These are phyloP conservation scores for Pezicula carpinea DNA, from an alignment of 2,329 filamentous ascomycete genomes.

Conservation along the genomic window DNA sequence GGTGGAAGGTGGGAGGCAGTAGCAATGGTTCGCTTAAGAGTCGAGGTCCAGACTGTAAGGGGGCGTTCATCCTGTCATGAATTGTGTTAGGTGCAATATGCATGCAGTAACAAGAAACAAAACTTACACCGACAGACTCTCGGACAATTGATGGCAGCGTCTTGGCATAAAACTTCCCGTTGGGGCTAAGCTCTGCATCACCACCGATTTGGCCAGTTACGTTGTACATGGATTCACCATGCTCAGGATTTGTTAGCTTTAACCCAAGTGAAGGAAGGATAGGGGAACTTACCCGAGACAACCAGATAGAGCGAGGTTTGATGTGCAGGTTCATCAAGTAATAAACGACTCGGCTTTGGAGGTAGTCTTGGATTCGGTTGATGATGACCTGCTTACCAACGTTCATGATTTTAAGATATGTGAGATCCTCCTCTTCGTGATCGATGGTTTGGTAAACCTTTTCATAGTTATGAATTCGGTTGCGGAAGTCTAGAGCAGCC, in stretches of 20 bases:
- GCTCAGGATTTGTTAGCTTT: slow-evolving; percentile 48
- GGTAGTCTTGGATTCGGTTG: slow-evolving; percentile 94
- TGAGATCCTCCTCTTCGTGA: slow-evolving; percentile 79
- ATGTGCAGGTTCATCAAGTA: slow-evolving; percentile 99
- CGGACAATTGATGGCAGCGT: slow-evolving; percentile 80
- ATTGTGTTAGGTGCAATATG: neutral
- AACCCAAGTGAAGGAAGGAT: neutral
- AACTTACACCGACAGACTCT: slow-evolving; percentile 76
- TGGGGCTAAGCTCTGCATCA: slow-evolving; percentile 79
- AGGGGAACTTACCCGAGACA: slow-evolving; percentile 68
- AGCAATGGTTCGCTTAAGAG: slow-evolving; percentile 79
- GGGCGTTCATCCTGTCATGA: slow-evolving; percentile 45
- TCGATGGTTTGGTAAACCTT: slow-evolving; percentile 94
- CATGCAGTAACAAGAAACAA: neutral
- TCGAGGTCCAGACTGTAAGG: slow-evolving; percentile 72
- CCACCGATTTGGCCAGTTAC: slow-evolving; percentile 87
- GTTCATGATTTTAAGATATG: slow-evolving; percentile 96
- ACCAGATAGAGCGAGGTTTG: slow-evolving; percentile 91
- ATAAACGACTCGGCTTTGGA: slow-evolving; percentile 94
- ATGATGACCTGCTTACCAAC: slow-evolving; percentile 96
- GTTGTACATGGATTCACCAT: slow-evolving; percentile 93
- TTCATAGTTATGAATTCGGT: slow-evolving; percentile 95
- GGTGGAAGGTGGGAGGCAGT: slow-evolving; percentile 78
- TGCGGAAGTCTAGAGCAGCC: slow-evolving; percentile 86
- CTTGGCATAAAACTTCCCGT: slow-evolving; percentile 81